phyloP scores from a whole-genome alignment of 768 basidiomycete species.

The Boletus patriciae region DNA sequence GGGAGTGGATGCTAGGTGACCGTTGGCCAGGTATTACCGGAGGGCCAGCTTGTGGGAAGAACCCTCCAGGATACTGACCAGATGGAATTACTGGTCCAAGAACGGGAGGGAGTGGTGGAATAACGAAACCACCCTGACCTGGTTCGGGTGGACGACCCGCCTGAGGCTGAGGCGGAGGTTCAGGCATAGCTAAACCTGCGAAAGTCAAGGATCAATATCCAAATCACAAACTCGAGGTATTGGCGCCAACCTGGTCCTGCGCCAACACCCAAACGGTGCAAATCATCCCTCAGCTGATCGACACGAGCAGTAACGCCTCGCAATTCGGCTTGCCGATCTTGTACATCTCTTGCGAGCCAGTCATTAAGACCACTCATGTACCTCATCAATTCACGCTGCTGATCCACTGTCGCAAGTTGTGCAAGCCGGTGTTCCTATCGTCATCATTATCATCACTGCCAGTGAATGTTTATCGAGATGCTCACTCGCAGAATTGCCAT shows the following conservation, averaged over 20 bases:
- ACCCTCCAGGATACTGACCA: constrained; percentile 19
- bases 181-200: constrained; percentile 28
- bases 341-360: constrained; percentile 78
- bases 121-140: constrained; percentile 19
- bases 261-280: constrained; percentile 46
- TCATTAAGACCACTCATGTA: constrained; percentile 76
- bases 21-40: constrained; percentile 26
- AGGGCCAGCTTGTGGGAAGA: constrained; percentile 19
- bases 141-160: not conserved
- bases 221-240: not conserved
- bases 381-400: constrained; percentile 76
- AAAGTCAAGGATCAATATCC: constrained; percentile 1
- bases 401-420: constrained; percentile 71
- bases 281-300: constrained; percentile 44
- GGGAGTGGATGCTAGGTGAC: constrained; percentile 8
- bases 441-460: constrained; percentile 7
- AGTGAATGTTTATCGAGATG: constrained; percentile 5
- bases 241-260: constrained; percentile 39
- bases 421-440: constrained; percentile 72
- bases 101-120: constrained; percentile 25
- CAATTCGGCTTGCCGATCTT: constrained; percentile 75
- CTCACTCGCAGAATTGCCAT: constrained; percentile 67
- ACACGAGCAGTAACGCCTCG: constrained; percentile 64
- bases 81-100: constrained; percentile 14
- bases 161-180: constrained; percentile 21